Conservation (phyloP, 2,329 filamentous ascomycete species). For the Pseudopithomyces maydicus region DNA sequence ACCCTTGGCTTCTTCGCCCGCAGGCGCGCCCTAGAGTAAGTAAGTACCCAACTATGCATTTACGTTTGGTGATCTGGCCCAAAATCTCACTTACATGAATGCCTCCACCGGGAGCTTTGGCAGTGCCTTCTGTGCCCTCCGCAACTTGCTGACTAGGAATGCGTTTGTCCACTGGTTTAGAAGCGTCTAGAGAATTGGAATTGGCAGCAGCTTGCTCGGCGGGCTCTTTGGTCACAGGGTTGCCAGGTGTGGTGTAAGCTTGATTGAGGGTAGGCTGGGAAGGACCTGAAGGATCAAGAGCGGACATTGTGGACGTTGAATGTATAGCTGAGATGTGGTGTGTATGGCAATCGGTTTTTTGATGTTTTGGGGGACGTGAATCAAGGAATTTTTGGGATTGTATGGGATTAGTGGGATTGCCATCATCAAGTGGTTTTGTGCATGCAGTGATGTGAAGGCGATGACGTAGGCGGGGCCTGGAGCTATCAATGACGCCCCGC, state of each 20-base stretch:
- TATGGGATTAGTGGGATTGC: background rate
- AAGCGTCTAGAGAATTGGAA: conserved; percentile 41
- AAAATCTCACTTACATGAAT: conserved; percentile 29
- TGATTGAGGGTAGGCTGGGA: conserved; percentile 51
- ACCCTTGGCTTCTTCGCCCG: conserved; percentile 51
- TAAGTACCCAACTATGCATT: background rate
- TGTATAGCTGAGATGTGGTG: background rate
- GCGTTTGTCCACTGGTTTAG: conserved; percentile 40
- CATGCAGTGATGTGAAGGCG: conserved; percentile 13
- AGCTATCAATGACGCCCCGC: conserved; percentile 8
- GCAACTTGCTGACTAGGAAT: conserved; percentile 45
- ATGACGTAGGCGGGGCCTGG: conserved; percentile 39
- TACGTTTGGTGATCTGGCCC: conserved; percentile 5
- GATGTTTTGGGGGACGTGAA: background rate
- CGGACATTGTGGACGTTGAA: conserved; percentile 39
- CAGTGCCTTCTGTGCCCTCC: conserved; percentile 39
- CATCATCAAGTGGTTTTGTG: conserved; percentile 10
- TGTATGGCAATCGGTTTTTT: background rate
- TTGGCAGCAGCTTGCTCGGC: conserved; percentile 41
- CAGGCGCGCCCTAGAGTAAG: conserved; percentile 40
- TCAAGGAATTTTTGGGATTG: background rate
- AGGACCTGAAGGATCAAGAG: conserved; percentile 46
- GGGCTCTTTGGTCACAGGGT: conserved; percentile 51
- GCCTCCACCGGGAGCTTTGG: conserved; percentile 48
- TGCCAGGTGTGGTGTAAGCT: conserved; percentile 54